Base-by-base conservation (phyloP, 106 monocot genomes). In the Dactylorhiza incarnata region DNA sequence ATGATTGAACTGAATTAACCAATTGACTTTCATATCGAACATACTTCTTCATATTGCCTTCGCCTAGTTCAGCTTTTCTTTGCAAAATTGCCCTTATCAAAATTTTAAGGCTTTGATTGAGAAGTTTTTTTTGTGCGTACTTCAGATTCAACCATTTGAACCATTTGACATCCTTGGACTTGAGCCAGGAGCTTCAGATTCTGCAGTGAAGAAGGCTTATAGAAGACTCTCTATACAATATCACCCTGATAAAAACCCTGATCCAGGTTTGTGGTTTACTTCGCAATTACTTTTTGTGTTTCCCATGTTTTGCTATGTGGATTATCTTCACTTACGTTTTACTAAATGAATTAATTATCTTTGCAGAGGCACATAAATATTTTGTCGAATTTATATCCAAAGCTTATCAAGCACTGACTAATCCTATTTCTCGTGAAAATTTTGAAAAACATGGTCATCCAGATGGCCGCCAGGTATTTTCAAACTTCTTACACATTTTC, bases 181-280 rank as follows among this genome's bases (percentile, higher is more conserved):
- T 54, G 96, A 91, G 49, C 71, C 83, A 10, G 96, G 93, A 61
- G 88, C 83, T 75, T 91, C 93, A 53, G 96, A 96, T 0, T 69
- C 89, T 16, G 96, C 93, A 79, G 89, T 96, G 77, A 96, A 91
- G 66, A 96, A 96, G 78, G 91, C 96, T 54, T 96, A 96, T 75
- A 75, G 96, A 53, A 90, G 85, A 51, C 93, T 93, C 19, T 96
- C 96, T 3, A 89, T 96, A 78, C 83, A 81, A 72, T 96, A 96
- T 72, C 96, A 96, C 83, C 93, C 96, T 73, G 96, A 96, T 78
- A 96, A 96, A 85, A 96, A 96, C 80, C 93, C 96, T 49, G 90
- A 96, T 84, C 96, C 96, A 84, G 92, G 95, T 67, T 95, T 76
- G 46, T 47, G 24, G 29, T 17, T 63, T 44, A 19, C 51, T 7